Evolutionary conservation across 2,329 filamentous ascomycete species (phyloP).

Genomic region (Aspergillus piperis): DNA sequence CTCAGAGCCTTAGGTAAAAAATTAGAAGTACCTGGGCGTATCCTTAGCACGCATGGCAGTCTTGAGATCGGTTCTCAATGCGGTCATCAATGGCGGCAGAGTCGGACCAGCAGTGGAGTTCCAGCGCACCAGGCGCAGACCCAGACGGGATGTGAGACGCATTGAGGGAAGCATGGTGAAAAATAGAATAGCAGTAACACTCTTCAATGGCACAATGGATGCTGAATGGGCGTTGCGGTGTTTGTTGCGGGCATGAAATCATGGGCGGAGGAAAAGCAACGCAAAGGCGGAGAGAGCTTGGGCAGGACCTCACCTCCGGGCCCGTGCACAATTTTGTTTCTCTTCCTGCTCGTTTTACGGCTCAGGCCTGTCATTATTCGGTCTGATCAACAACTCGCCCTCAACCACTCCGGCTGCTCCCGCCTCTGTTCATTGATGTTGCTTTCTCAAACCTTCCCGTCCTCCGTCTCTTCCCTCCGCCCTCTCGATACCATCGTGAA

Average conservation of each 20-base stretch:
- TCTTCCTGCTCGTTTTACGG: slow-evolving; percentile 20
- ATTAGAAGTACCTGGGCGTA: slow-evolving; percentile 39
- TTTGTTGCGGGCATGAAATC: slow-evolving; percentile 6
- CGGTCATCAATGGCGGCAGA: slow-evolving; percentile 47
- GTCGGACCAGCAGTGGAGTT: slow-evolving; percentile 41
- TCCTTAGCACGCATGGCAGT: slow-evolving; percentile 54
- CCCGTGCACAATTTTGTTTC: slow-evolving; percentile 43
- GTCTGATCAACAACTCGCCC: slow-evolving; percentile 14
- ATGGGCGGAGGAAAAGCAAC: not conserved
- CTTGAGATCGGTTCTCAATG: slow-evolving; percentile 50
- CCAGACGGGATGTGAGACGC: slow-evolving; percentile 31
- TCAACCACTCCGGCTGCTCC: slow-evolving; percentile 10
- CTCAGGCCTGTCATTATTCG: slow-evolving; percentile 15
- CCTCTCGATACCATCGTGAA: slow-evolving; percentile 16
- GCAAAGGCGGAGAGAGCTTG: slow-evolving; percentile 21
- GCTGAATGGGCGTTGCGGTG: not conserved
- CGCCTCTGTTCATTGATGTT: slow-evolving; percentile 23
- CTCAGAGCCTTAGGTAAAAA: not conserved
- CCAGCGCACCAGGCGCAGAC: slow-evolving; percentile 38
- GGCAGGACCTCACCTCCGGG: slow-evolving; percentile 26
- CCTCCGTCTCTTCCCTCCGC: slow-evolving; percentile 17
- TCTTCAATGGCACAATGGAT: not conserved
- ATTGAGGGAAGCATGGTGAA: slow-evolving; percentile 36
- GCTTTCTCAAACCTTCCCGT: slow-evolving; percentile 7
- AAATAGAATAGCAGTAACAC: not conserved